Base-by-base conservation (phyloP, 805 yeast genomes). In the Metschnikowia picachoensis region DNA sequence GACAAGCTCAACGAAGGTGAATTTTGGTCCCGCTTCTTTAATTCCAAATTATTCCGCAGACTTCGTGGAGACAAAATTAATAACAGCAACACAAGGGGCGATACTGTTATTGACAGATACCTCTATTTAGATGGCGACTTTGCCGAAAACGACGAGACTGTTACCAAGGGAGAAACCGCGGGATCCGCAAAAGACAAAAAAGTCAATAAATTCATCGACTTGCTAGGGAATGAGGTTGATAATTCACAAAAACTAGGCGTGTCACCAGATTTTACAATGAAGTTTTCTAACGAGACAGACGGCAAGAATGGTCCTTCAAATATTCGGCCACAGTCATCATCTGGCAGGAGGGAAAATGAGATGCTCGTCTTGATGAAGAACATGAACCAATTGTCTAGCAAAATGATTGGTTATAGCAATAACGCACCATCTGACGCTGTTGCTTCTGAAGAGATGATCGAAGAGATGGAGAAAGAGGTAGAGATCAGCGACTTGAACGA, bases 1-100 rank as follows among this genome's bases (percentile, higher is more conserved):
- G 57, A 50, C 12, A 83, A 84, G 50, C 74, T 94, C 43, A 77
- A 80, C 39, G 98, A 94, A 62, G 91, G 92, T 35, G 96, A 87
- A 60, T 94, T 94, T 58, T 94, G 99, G 99, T 88, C 96, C 10
- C 72, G 97, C 51, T 94, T 94, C 59, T 94, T 94, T 73, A 83
- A 88, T 58, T 90, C 97, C 0, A 85, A 89, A 57, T 69, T 94
- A 49, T 94, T 91, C 60, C 75, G 97, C 54, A 80, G 90, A 57
- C 70, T 94, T 30, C 77, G 96, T 61, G 99, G 99, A 48, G 98
- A 94, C 60, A 83, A 82, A 53, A 78, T 89, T 43, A 68, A 68
- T 43, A 80, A 83, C 58, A 66, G 78, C 2, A 84, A 80, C 60
- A 88, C 87, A 51, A 76, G 95, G 51, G 90, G 94, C 43, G 98